Percentiles rank a stretch among this genome's conserved stretches.
Evolutionary conservation across 305 asterid genomes (phyloP).

Genomic region (Fraxinus floribunda): DNA sequence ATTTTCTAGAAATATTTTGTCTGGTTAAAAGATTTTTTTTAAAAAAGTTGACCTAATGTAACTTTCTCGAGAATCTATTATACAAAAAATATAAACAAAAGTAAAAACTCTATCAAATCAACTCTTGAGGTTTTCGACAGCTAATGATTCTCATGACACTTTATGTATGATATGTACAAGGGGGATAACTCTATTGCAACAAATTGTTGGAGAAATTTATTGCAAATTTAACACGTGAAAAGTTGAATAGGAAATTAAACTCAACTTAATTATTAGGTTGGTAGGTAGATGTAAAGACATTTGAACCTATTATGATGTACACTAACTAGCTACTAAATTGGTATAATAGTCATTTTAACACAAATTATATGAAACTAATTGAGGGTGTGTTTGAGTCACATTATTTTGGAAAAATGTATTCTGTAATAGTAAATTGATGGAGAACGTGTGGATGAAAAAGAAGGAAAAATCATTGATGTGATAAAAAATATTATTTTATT

Average conservation of each 20-base stretch:
- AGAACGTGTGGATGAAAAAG: too few relatives aligned
- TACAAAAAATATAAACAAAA: too few relatives aligned
- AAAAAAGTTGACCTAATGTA: neutral
- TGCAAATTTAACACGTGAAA: neutral
- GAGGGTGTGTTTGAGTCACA: too few relatives aligned
- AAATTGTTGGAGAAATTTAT: neutral
- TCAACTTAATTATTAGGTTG: neutral
- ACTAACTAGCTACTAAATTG: neutral
- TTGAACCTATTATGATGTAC: slow-evolving; percentile 15
- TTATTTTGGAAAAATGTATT: too few relatives aligned
- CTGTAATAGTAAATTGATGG: too few relatives aligned
- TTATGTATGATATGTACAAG: neutral
- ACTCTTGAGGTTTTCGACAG: too few relatives aligned
- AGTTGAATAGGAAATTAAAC: neutral
- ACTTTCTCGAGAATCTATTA: neutral
- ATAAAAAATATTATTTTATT: too few relatives aligned
- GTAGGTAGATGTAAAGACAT: slow-evolving; percentile 16
- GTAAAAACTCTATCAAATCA: neutral
- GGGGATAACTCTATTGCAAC: neutral
- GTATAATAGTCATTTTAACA: neutral
- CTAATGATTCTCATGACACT: neutral
- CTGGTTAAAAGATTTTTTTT: too few relatives aligned
- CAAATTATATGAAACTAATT: neutral
- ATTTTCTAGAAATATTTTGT: too few relatives aligned
- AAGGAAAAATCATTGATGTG: too few relatives aligned